Evolutionary conservation across 768 basidiomycete genomes (phyloP).

Genomic region (Trichaptum fuscoviolaceum): DNA sequence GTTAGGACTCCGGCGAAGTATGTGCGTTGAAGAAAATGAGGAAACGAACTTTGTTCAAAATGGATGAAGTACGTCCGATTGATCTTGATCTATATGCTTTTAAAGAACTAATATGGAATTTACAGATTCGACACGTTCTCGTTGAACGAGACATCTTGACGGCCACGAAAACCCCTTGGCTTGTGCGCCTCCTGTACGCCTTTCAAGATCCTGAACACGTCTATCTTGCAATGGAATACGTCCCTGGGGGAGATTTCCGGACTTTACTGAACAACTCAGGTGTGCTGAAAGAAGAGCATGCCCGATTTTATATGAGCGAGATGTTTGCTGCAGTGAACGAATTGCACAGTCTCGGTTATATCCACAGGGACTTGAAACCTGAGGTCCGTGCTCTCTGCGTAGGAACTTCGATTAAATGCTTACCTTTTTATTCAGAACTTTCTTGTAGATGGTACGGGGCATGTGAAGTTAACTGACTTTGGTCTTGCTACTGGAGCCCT

Average conservation of each 20-base stretch:
- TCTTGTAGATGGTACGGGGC: slow-evolving; percentile 89
- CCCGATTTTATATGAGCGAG: slow-evolving; percentile 93
- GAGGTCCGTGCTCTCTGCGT: slow-evolving; percentile 55
- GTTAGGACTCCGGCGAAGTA: slow-evolving; percentile 81
- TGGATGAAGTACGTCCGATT: slow-evolving; percentile 76
- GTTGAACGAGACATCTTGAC: slow-evolving; percentile 98
- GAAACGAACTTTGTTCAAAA: slow-evolving; percentile 91
- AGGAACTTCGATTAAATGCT: not conserved
- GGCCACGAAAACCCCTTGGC: slow-evolving; percentile 96
- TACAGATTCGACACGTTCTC: slow-evolving; percentile 90
- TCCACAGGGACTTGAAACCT: slow-evolving; percentile 96
- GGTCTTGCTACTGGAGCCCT: slow-evolving; percentile 95
- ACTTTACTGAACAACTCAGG: slow-evolving; percentile 97
- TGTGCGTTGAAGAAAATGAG: slow-evolving; percentile 98
- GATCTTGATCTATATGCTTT: slow-evolving; percentile 6
- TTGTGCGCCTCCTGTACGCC: slow-evolving; percentile 90
- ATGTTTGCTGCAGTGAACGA: slow-evolving; percentile 96
- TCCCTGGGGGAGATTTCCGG: slow-evolving; percentile 96
- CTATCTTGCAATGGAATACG: slow-evolving; percentile 99
- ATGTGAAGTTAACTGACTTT: slow-evolving; percentile 97
- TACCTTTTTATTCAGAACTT: slow-evolving; percentile 64
- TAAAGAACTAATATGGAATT: slow-evolving; percentile 3
- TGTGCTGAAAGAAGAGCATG: slow-evolving; percentile 95
- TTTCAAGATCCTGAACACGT: slow-evolving; percentile 92
- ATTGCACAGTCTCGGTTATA: slow-evolving; percentile 95